These are phyloP conservation scores for Neolentinus lepideus DNA, from an alignment of 1,284 basidiomycete genomes.

Conservation along the genomic window DNA sequence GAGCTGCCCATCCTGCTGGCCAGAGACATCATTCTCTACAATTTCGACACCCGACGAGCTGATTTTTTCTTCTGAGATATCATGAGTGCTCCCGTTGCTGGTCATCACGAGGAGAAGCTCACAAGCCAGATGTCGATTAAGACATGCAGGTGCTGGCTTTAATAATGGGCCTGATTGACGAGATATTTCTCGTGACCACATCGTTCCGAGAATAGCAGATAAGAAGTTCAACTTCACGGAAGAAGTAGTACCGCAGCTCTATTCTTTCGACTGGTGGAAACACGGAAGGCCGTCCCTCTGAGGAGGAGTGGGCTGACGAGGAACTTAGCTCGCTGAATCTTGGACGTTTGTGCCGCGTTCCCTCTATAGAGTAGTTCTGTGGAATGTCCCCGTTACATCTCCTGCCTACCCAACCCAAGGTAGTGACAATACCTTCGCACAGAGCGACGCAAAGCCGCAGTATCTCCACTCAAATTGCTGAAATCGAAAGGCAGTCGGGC, in stretches of 20 bases:
- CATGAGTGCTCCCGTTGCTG: not conserved
- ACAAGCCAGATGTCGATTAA: not conserved
- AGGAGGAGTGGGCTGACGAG: no score
- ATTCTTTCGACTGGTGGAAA: no score
- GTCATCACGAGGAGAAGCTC: not conserved
- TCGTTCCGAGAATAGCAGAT: not conserved
- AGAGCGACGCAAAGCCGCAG: not conserved
- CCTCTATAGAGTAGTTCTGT: no score
- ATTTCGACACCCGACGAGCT: not conserved
- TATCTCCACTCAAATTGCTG: not conserved
- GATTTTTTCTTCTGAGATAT: not conserved
- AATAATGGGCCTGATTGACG: not conserved
- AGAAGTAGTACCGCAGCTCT: not conserved
- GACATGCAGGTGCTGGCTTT: not conserved
- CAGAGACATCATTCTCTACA: not conserved
- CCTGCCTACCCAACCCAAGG: no score
- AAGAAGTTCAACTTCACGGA: not conserved
- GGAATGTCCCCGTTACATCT: no score
- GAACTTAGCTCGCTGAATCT: no score
- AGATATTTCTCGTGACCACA: not conserved
- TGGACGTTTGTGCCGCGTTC: no score
- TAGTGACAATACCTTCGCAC: no score
- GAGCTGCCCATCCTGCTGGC: not conserved
- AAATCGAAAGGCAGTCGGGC: no score
- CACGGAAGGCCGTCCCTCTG: no score